Conservation (phyloP, 768 basidiomycete genomes). For the Infundibulicybe gibba region DNA sequence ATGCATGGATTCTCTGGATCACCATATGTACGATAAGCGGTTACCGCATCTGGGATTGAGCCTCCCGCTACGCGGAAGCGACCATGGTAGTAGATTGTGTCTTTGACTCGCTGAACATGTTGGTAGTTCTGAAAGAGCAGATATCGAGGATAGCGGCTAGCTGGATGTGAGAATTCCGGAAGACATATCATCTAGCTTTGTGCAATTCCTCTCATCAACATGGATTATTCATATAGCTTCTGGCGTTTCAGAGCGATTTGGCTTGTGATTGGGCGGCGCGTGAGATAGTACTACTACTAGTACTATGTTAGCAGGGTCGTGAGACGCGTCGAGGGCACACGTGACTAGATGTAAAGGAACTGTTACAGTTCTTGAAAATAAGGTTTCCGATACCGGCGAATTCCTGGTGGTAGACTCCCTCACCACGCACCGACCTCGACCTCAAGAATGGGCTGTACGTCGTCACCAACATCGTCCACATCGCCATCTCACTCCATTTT, state of each 20-base stretch:
- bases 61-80: slow-evolving; percentile 51
- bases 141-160: no score
- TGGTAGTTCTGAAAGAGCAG: no score
- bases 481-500: slow-evolving; percentile 8
- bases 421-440: slow-evolving; percentile 41
- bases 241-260: neutral
- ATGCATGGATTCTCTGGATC: slow-evolving; percentile 49
- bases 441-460: slow-evolving; percentile 85
- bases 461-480: slow-evolving; percentile 13
- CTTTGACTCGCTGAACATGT: slow-evolving; percentile 10
- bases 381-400: slow-evolving; percentile 39
- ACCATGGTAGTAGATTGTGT: slow-evolving; percentile 50
- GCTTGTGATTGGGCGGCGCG: no score
- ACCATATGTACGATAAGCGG: slow-evolving; percentile 56
- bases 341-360: slow-evolving; percentile 12
- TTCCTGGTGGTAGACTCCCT: slow-evolving; percentile 12
- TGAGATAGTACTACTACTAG: no score
- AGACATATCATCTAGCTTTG: no score
- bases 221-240: slow-evolving; percentile 4
- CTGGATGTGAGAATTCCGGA: no score
- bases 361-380: slow-evolving; percentile 40
- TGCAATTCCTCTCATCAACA: neutral
- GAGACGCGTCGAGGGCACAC: neutral
- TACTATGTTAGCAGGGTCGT: no score
- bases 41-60: slow-evolving; percentile 50